Evolutionary conservation across 768 basidiomycete genomes (phyloP), one percentile per base, ranked within the genome.

Genomic region (Pleurotus cornucopiae): DNA sequence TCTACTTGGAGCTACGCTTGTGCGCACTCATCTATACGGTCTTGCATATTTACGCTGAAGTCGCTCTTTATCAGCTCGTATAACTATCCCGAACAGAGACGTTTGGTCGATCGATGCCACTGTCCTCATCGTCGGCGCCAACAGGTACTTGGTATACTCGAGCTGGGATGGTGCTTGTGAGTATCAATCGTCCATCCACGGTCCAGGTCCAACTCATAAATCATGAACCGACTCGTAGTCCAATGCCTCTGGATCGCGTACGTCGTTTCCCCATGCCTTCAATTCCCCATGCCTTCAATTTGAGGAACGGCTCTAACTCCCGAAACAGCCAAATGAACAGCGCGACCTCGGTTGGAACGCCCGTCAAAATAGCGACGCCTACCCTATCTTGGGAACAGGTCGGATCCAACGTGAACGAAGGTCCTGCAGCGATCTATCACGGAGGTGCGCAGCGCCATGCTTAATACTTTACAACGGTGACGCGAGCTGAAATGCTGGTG

Each of bases 51-150:
- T 5, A 26, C n/a, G 34, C 23, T 7, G 49, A n/a, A 11, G 11
- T 37, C 34, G 46, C 26, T 7, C 14, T 18, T 34, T 11, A 21
- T 20, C 41, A 69, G 67, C 61, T 2, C 69, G 70, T 20, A 67
- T 72, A 30, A 61, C 49, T 5, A 68, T 70, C 16, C 70, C 69
- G 3, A 67, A 67, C 49, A 60, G 70, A 7, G 71, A 73, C 53
- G 70, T 70, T 5, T 70, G 69, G 71, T 64, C 67, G 12, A 72
- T 73, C 45, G 71, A 73, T 49, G 66, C 64, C 6, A 73, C 69
- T 5, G 60, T 72, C 1, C 57, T 71, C 14, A 55, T 69, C 14
- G 16, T 65, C 13, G 62, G 63, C 9, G 38, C 60, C 1, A 64
- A 58, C 7, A 55, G 58, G 5, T 73, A 73, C 43, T 57, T 71